Conservation (phyloP, 345 rosid genomes). For the Dimocarpus longan region DNA sequence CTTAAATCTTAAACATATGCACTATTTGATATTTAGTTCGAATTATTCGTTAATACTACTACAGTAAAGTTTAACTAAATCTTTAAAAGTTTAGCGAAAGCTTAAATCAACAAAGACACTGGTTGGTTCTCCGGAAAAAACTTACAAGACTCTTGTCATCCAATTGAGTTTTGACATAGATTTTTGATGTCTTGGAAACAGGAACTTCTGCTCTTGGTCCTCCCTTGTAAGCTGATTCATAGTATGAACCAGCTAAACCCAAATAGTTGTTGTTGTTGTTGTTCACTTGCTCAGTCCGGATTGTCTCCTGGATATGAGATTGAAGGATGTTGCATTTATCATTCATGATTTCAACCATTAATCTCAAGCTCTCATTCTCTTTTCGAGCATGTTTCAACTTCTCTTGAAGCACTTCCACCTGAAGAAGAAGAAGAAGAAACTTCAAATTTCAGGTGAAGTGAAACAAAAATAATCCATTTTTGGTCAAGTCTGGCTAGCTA, state of each 20-base stretch:
- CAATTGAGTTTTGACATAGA: slow-evolving; percentile 36
- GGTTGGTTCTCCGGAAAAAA: too few relatives aligned
- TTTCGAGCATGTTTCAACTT: slow-evolving; percentile 38
- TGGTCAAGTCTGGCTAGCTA: too few relatives aligned
- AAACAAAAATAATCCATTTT: too few relatives aligned
- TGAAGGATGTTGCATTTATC: slow-evolving; percentile 35
- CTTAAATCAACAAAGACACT: too few relatives aligned
- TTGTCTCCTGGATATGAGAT: slow-evolving; percentile 24
- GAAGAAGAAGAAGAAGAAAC: neutral
- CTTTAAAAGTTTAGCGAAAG: too few relatives aligned
- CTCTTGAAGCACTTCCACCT: slow-evolving; percentile 32
- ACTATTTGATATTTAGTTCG: too few relatives aligned
- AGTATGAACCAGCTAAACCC: neutral
- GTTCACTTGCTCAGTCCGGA: neutral
- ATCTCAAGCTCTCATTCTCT: slow-evolving; percentile 43
- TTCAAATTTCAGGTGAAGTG: neutral
- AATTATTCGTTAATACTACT: too few relatives aligned
- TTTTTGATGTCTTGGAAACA: slow-evolving; percentile 26
- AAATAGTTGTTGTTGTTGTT: neutral
- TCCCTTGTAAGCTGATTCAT: slow-evolving; percentile 24
- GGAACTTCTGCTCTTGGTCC: slow-evolving; percentile 24
- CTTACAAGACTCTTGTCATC: slow-evolving; percentile 51
- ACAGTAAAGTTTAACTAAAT: neutral
- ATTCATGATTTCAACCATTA: slow-evolving; percentile 40
- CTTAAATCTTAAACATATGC: neutral